These are phyloP conservation scores for Protea cynaroides DNA, from an alignment of 164 flowering plant species.

Conservation along the genomic window DNA sequence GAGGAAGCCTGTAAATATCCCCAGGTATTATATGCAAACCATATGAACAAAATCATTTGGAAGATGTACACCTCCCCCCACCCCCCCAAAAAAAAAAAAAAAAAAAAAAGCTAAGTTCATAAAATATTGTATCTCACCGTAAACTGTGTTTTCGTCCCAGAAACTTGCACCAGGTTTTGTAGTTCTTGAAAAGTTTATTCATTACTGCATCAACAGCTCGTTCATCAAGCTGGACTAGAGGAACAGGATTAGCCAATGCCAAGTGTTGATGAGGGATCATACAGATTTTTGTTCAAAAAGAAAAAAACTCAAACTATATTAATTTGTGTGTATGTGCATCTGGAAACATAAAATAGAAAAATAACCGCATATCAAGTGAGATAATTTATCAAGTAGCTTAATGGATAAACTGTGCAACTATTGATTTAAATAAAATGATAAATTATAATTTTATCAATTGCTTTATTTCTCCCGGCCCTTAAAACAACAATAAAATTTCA, in stretches of 20 bases:
- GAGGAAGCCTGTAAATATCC: conserved; percentile 61
- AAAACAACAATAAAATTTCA: too few species aligned
- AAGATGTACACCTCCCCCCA: not conserved
- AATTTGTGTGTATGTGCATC: not conserved
- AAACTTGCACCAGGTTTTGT: conserved; percentile 96
- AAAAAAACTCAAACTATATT: too few species aligned
- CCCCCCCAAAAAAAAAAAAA: too few species aligned
- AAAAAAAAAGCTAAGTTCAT: not conserved
- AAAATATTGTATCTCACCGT: conserved; percentile 41
- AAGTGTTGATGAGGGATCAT: not conserved
- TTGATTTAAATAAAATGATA: not conserved
- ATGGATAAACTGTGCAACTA: not conserved
- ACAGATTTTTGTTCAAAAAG: not conserved
- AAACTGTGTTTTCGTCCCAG: conserved; percentile 90
- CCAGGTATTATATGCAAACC: not conserved
- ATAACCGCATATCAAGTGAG: not conserved
- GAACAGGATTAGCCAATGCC: not conserved
- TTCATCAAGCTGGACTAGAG: conserved; percentile 72
- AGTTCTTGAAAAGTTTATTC: conserved; percentile 86
- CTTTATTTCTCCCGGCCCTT: too few species aligned
- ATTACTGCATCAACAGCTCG: conserved; percentile 87
- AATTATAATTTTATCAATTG: too few species aligned
- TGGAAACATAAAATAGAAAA: not conserved
- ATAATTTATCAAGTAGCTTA: not conserved
- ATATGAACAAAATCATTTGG: not conserved